Conservation (phyloP, 2,329 filamentous ascomycete genomes). For the Cercospora sp. region DNA sequence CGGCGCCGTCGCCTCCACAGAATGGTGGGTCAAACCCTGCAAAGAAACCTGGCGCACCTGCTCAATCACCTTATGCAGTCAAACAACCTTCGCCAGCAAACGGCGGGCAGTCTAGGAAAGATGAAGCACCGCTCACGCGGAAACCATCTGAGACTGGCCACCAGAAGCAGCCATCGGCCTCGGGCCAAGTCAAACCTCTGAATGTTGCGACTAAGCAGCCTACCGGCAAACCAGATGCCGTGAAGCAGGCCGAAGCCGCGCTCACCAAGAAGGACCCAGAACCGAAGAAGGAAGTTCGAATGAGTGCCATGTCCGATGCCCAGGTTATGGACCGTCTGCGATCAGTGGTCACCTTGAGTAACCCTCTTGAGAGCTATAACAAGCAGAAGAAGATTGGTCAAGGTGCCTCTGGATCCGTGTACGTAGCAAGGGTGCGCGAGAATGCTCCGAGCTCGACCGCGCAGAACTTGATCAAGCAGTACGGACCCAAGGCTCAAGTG, state of each 20-base stretch:
- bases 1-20: conserved; percentile 39
- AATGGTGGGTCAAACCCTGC: conserved; percentile 31
- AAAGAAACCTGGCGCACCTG: conserved; percentile 32
- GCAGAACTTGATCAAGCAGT: conserved; percentile 72
- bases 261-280: conserved; percentile 73
- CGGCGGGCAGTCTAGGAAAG: conserved; percentile 32
- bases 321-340: conserved; percentile 97
- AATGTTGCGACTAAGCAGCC: conserved; percentile 53
- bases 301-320: conserved; percentile 96
- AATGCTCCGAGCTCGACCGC: conserved; percentile 79
- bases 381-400: conserved; percentile 99
- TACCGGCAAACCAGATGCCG: conserved; percentile 59
- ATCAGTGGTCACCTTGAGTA: conserved; percentile 92
- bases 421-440: conserved; percentile 94
- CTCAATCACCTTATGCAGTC: conserved; percentile 34
- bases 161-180: conserved; percentile 30
- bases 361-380: conserved; percentile 91
- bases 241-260: conserved; percentile 87
- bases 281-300: conserved; percentile 81
- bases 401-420: conserved; percentile 95
- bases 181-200: conserved; percentile 52
- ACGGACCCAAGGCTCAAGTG: conserved; percentile 82
- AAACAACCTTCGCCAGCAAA: conserved; percentile 31
- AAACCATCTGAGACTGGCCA: conserved; percentile 35
- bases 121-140: conserved; percentile 32